These are phyloP conservation scores for Nitzschia inconspicua DNA, from an alignment of 108 stramenopile genomes.

Conservation along the genomic window DNA sequence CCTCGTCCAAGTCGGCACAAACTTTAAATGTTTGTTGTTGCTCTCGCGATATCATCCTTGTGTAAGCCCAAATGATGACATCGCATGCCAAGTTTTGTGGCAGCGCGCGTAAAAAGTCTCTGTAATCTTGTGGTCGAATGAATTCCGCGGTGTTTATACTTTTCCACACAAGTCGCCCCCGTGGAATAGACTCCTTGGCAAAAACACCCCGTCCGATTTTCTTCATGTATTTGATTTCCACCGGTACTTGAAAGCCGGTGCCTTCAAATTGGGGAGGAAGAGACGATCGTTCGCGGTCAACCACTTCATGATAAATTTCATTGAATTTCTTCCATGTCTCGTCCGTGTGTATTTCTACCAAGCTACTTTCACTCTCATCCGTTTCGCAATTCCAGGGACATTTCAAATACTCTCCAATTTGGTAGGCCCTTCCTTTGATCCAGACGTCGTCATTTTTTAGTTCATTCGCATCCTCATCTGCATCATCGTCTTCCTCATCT, in stretches of 20 bases:
- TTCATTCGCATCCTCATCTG: background rate
- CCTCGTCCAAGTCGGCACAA: constrained; percentile 24
- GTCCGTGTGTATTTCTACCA: constrained; percentile 1
- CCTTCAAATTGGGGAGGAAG: constrained; percentile 1
- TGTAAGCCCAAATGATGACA: constrained; percentile 18
- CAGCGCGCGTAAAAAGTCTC: constrained; percentile 10
- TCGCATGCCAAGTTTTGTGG: constrained; percentile 19
- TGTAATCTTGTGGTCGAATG: constrained; percentile 2
- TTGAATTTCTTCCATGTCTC: constrained; percentile 15
- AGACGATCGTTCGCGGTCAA: background rate
- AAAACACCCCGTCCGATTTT: constrained; percentile 9
- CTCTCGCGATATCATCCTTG: background rate
- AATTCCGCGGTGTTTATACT: constrained; percentile 12
- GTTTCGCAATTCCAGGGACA: constrained; percentile 3
- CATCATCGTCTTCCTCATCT: background rate
- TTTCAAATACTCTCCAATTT: background rate
- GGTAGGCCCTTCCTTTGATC: background rate
- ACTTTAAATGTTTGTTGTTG: background rate
- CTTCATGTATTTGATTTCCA: background rate
- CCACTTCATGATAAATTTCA: background rate
- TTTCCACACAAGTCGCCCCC: constrained; percentile 14
- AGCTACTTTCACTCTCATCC: background rate
- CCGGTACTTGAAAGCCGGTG: constrained; percentile 8
- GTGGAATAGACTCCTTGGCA: constrained; percentile 1
- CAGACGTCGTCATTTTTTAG: background rate